These are phyloP conservation scores for Fomitopsis serialis DNA, from an alignment of 768 basidiomycete genomes.

Conservation along the genomic window DNA sequence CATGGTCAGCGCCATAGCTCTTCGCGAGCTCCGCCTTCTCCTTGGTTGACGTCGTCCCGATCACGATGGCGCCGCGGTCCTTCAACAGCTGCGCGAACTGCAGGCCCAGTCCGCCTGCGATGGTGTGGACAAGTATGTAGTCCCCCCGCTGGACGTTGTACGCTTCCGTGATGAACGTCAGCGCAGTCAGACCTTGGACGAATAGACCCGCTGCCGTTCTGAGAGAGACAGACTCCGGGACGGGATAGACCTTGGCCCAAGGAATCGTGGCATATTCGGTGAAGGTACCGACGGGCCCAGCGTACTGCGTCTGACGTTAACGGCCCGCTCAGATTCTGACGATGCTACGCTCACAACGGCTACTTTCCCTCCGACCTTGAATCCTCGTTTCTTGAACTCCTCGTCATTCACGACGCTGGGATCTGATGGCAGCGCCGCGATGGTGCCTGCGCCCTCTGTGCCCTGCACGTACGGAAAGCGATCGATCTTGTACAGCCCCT, in stretches of 20 bases:
- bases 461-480: slow-evolving; percentile 66
- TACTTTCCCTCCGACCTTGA: slow-evolving; percentile 62
- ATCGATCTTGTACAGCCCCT: slow-evolving; percentile 58
- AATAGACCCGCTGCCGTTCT: slow-evolving; percentile 56
- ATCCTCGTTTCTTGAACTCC: slow-evolving; percentile 59
- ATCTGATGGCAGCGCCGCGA: slow-evolving; percentile 72
- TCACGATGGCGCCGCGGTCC: slow-evolving; percentile 75
- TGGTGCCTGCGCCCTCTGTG: slow-evolving; percentile 70
- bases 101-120: slow-evolving; percentile 83
- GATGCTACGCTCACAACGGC: slow-evolving; percentile 42
- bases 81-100: slow-evolving; percentile 63
- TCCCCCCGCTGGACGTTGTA: slow-evolving; percentile 80
- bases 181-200: slow-evolving; percentile 67
- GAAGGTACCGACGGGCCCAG: slow-evolving; percentile 42
- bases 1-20: slow-evolving; percentile 75
- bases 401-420: slow-evolving; percentile 49
- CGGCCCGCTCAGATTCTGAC: background rate
- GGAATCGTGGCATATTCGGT: slow-evolving; percentile 69
- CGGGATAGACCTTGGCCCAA: slow-evolving; percentile 50
- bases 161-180: slow-evolving; percentile 76
- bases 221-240: slow-evolving; percentile 57
- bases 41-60: slow-evolving; percentile 84
- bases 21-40: slow-evolving; percentile 80
- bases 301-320: slow-evolving; percentile 2
- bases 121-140: slow-evolving; percentile 77